Conservation (phyloP, 1,284 basidiomycete genomes). For the Microstroma glucosiphilum region DNA sequence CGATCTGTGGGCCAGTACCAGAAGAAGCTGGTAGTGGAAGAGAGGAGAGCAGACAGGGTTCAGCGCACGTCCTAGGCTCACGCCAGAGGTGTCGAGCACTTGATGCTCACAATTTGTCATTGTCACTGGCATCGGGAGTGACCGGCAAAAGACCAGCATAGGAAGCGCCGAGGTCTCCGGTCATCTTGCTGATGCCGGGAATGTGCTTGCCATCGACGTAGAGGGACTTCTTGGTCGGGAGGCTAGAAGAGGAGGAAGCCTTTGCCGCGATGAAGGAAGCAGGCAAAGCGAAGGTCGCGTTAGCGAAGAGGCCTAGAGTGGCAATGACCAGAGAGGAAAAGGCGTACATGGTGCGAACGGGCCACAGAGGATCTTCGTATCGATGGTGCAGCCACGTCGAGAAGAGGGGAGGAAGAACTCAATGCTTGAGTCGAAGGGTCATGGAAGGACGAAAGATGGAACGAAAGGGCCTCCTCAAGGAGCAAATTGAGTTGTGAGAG, state of each 20-base stretch:
- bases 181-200: constrained; percentile 30
- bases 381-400: background rate
- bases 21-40: background rate
- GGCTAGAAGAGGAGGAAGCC: background rate
- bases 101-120: constrained; percentile 44
- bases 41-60: background rate
- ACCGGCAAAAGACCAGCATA: constrained; percentile 40
- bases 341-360: no score
- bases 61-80: background rate
- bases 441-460: background rate
- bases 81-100: background rate
- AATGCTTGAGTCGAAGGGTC: background rate
- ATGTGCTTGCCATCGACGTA: constrained; percentile 17
- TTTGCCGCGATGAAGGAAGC: background rate
- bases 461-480: background rate
- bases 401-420: background rate
- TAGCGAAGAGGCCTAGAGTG: background rate
- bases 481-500: no score
- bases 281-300: background rate
- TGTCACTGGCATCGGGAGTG: constrained; percentile 10
- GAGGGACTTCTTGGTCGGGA: constrained; percentile 7
- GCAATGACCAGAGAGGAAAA: no score
- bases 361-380: no score
- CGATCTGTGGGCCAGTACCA: background rate
- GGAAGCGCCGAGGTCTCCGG: constrained; percentile 18